Conservation (phyloP, 2,329 filamentous ascomycete genomes). For the Cordyceps militaris region DNA sequence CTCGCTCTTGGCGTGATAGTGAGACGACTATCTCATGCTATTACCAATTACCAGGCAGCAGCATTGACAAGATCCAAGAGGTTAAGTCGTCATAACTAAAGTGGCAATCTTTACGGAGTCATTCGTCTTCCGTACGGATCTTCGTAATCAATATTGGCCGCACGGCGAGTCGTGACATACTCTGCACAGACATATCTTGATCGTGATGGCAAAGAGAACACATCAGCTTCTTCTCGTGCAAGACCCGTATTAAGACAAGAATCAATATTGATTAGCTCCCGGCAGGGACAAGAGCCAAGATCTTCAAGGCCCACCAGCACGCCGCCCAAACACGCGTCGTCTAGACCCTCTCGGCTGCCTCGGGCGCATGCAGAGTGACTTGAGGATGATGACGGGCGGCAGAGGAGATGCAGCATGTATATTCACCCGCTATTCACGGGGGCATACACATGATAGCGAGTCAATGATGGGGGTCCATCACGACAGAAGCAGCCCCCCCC, state of each 20-base stretch:
- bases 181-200: background rate
- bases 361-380: background rate
- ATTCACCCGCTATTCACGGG: too few species aligned
- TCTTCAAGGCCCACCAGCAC: conserved; percentile 8
- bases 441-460: too few species aligned
- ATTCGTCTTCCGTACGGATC: too few species aligned
- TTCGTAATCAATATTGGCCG: background rate
- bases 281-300: conserved; percentile 3
- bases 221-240: background rate
- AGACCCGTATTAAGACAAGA: background rate
- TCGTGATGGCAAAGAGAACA: background rate
- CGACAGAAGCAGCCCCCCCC: background rate
- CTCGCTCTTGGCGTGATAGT: background rate
- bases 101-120: too few species aligned
- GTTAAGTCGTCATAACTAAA: too few species aligned
- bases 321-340: background rate
- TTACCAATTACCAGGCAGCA: background rate
- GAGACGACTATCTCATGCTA: background rate
- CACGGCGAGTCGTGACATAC: background rate
- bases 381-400: background rate
- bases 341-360: conserved; percentile 4
- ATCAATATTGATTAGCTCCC: conserved; percentile 7
- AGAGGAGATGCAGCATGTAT: background rate
- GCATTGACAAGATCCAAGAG: too few species aligned
- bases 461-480: background rate